Evolutionary conservation across 2,329 filamentous ascomycete genomes (phyloP).

Genomic region (Arthroderma uncinatum): DNA sequence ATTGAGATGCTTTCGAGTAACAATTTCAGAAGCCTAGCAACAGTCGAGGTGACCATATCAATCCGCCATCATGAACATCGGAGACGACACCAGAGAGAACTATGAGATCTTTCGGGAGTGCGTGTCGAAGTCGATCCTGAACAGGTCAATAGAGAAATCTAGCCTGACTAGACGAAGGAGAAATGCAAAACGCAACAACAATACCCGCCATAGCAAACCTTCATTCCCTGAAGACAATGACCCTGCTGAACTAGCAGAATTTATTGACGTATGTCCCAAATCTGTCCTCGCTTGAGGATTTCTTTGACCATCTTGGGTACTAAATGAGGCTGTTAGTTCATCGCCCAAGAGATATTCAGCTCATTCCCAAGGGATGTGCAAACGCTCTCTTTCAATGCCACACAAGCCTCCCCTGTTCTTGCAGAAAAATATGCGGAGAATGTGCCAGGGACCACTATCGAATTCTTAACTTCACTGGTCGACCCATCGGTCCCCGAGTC

Average conservation of each 20-base stretch:
- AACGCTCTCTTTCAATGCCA: conserved; percentile 49
- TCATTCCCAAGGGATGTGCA: conserved; percentile 52
- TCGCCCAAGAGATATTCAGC: conserved; percentile 58
- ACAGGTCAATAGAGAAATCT: conserved; percentile 44
- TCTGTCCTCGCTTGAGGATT: not conserved
- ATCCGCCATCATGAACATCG: not conserved
- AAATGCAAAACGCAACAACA: conserved; percentile 12
- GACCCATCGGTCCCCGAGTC: conserved; percentile 55
- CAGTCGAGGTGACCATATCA: not conserved
- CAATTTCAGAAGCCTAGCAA: not conserved
- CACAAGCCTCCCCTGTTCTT: conserved; percentile 41
- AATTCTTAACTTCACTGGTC: conserved; percentile 43
- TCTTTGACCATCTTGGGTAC: conserved; percentile 6
- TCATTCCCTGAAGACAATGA: conserved; percentile 24
- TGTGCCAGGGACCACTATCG: conserved; percentile 41
- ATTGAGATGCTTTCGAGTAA: not conserved
- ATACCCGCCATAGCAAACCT: conserved; percentile 11
- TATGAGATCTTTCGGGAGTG: conserved; percentile 63
- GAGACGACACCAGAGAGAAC: conserved; percentile 31
- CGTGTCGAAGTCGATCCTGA: conserved; percentile 57
- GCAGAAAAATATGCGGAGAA: conserved; percentile 48
- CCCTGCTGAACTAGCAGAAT: conserved; percentile 63
- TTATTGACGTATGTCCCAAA: conserved; percentile 49
- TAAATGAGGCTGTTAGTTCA: conserved; percentile 42
- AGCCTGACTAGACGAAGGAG: conserved; percentile 26